Evolutionary conservation across 495 filamentous ascomycete genomes (phyloP).

Genomic region (Pseudomonodictys pantanalensis): DNA sequence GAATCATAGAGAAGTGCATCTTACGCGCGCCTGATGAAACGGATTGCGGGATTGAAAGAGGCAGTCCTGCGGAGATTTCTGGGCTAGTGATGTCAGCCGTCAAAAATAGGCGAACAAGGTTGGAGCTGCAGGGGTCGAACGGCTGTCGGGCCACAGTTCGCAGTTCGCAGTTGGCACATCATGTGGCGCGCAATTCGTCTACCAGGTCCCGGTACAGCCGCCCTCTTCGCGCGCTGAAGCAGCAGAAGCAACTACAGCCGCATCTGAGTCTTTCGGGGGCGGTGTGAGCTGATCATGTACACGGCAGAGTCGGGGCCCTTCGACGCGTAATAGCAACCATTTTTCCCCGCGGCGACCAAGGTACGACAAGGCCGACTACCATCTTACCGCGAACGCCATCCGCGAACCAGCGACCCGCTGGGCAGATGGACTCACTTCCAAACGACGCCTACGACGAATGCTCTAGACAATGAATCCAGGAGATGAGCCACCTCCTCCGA

Average conservation of each 20-base stretch:
- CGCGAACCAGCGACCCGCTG: too few relatives aligned
- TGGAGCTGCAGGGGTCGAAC: background rate
- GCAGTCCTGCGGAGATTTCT: background rate
- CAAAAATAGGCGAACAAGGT: background rate
- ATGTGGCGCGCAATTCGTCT: too few relatives aligned
- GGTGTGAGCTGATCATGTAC: background rate
- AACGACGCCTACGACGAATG: background rate
- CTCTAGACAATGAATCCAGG: slow-evolving; percentile 18
- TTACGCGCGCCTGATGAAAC: slow-evolving; percentile 7
- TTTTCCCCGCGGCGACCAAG: too few relatives aligned
- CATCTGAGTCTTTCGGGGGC: background rate
- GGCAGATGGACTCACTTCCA: too few relatives aligned
- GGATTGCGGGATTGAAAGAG: background rate
- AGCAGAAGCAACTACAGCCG: background rate
- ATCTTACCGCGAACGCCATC: too few relatives aligned
- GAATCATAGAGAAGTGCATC: background rate
- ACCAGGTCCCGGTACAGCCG: slow-evolving; percentile 2
- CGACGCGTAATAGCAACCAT: too few relatives aligned
- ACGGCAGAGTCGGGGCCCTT: too few relatives aligned
- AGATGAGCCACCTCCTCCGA: slow-evolving; percentile 16
- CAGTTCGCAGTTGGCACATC: slow-evolving; percentile 6
- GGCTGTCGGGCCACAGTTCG: background rate
- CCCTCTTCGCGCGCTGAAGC: background rate
- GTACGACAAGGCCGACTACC: too few relatives aligned
- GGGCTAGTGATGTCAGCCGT: slow-evolving; percentile 2